These are phyloP conservation scores for Alternaria viburni DNA, from an alignment of 2,329 filamentous ascomycete species.

Conservation along the genomic window DNA sequence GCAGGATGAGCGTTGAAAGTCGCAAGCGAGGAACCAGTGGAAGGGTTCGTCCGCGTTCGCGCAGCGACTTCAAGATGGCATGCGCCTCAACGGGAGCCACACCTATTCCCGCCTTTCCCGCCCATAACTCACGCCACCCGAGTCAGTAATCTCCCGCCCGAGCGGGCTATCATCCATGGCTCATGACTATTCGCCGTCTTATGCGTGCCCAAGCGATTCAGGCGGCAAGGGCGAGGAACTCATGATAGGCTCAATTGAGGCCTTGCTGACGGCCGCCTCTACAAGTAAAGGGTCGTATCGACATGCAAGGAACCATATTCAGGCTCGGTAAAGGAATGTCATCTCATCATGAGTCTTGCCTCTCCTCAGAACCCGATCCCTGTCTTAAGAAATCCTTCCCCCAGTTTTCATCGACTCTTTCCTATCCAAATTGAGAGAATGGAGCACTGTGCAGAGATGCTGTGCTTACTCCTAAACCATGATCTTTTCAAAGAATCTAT, in stretches of 20 bases:
- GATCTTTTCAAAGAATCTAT: neutral
- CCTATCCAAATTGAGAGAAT: neutral
- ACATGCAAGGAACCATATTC: neutral
- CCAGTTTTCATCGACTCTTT: neutral
- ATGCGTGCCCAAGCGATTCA: neutral
- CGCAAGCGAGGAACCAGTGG: slow-evolving; percentile 1
- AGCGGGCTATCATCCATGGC: neutral
- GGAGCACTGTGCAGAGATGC: neutral
- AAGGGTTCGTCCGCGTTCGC: neutral
- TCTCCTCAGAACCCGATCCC: neutral
- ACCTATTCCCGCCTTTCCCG: neutral
- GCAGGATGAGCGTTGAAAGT: neutral
- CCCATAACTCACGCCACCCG: neutral
- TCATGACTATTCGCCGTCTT: neutral
- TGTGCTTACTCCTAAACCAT: neutral
- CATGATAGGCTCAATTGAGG: neutral
- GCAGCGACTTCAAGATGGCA: neutral
- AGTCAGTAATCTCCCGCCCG: neutral
- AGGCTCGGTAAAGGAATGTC: neutral
- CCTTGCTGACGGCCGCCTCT: neutral
- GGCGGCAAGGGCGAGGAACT: neutral
- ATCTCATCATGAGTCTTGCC: neutral
- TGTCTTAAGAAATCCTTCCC: neutral
- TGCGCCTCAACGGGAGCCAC: neutral
- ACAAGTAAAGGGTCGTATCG: neutral